phyloP scores from a whole-genome alignment of 345 rosid genomes.

The Euphorbia tirucalli region DNA sequence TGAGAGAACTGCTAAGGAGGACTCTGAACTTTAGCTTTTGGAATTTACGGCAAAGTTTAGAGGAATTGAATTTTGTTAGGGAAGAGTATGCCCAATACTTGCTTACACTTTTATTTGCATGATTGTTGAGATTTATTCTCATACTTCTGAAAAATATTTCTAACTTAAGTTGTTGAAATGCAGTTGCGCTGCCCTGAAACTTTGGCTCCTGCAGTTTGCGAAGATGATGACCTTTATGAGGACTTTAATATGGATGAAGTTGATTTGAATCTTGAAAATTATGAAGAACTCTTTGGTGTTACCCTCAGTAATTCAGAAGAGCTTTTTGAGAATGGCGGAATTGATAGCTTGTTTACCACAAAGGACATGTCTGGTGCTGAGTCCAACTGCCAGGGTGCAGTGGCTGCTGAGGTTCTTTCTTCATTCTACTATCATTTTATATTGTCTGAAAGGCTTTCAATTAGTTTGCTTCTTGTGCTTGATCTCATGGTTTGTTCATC shows the following conservation, averaged over 20 bases:
- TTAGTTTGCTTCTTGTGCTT: neutral
- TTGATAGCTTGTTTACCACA: constrained; percentile 71
- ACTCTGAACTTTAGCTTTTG: neutral
- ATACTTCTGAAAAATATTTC: constrained; percentile 3
- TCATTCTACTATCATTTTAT: constrained; percentile 16
- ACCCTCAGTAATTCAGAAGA: constrained; percentile 73
- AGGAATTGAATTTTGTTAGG: neutral
- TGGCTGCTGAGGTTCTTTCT: constrained; percentile 56
- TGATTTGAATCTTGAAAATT: constrained; percentile 80
- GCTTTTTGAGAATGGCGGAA: constrained; percentile 79
- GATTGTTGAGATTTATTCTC: neutral
- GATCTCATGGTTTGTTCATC: neutral
- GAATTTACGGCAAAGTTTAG: neutral
- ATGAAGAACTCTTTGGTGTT: constrained; percentile 92
- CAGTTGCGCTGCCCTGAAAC: constrained; percentile 46
- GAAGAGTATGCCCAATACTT: neutral
- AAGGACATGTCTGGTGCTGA: constrained; percentile 56
- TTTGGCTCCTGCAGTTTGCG: constrained; percentile 41
- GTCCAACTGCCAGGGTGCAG: constrained; percentile 56
- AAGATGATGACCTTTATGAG: constrained; percentile 55
- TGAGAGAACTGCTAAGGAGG: neutral
- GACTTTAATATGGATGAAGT: constrained; percentile 79
- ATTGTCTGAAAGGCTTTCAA: neutral
- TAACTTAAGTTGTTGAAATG: constrained; percentile 24
- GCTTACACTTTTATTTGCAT: neutral